Conservation (phyloP, 371 early-diverging fungal species). For the Mortierella sp. region DNA sequence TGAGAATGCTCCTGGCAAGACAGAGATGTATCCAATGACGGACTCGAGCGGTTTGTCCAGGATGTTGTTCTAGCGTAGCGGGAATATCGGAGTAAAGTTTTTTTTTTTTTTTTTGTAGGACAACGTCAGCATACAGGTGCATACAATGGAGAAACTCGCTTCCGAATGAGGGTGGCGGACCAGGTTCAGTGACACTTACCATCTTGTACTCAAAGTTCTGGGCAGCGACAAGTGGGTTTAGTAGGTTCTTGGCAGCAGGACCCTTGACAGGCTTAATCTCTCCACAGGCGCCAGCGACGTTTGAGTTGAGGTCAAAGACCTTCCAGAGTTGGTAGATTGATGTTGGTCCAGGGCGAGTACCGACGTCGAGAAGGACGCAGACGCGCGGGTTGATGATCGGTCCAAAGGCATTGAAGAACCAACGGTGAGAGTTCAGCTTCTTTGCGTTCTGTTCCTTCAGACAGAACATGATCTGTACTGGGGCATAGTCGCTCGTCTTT, state of each 20-base stretch:
- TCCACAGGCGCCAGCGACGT: constrained; percentile 85
- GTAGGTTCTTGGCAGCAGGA: constrained; percentile 59
- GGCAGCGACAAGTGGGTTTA: constrained; percentile 81
- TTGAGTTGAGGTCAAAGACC: constrained; percentile 67
- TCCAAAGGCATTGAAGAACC: constrained; percentile 88
- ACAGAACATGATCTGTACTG: constrained; percentile 84
- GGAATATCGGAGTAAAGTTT: too few species aligned
- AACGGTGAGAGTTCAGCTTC: constrained; percentile 90
- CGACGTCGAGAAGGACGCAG: constrained; percentile 82
- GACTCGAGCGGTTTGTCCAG: constrained; percentile 86
- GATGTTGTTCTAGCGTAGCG: constrained; percentile 67
- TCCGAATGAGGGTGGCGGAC: not conserved
- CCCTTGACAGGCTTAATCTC: constrained; percentile 74
- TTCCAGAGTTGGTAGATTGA: constrained; percentile 79
- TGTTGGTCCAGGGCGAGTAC: constrained; percentile 68
- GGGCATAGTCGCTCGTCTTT: constrained; percentile 67
- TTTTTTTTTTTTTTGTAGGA: too few species aligned
- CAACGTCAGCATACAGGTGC: constrained; percentile 1
- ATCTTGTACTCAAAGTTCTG: constrained; percentile 91
- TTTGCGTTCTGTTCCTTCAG: constrained; percentile 90
- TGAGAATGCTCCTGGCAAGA: constrained; percentile 82
- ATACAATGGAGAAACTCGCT: not conserved
- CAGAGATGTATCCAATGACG: constrained; percentile 87
- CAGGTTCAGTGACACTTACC: constrained; percentile 35
- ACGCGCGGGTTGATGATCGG: constrained; percentile 75